Base-by-base conservation (phyloP, 2,329 filamentous ascomycete species). In the Biscogniauxia mediterranea region DNA sequence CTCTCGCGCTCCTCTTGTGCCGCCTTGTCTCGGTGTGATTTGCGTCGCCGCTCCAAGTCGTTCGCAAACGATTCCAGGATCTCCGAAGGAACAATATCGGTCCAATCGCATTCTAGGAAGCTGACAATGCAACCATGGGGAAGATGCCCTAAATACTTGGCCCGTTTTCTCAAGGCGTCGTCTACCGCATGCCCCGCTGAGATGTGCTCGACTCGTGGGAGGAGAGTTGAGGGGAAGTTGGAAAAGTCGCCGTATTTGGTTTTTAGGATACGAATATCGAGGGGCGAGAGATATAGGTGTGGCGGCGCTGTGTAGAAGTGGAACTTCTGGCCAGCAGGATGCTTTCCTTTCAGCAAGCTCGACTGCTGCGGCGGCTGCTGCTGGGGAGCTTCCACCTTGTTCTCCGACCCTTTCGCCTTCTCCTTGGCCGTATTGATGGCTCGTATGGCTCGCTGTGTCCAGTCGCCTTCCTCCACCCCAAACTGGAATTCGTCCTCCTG, bases 61-160 rank as follows among this genome's bases (percentile, higher is more conserved):
- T 81, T 77, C n/a, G 83, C 80, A 75, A 97, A 97, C 1, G 83
- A 83, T 49, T 87, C 87, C n/a, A 97, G 80, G 3, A 91, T 84
- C 56, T 91, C 89, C 0, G 87, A 82, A 2, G 87, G 83, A 5
- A 97, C 91, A 46, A 95, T 91, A 67, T 96, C 93, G 2, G 91
- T 93, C 93, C 93, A 97, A 74, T 97, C 93, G 71, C 93, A 97
- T 76, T 97, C 93, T 1, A 97, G 76, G 70, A 97, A 97, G 66
- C 84, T 92, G 51, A 97, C 91, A 66, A 96, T 89, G 73, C 93
- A 97, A n/a, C 93, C 93, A 56, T 90, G 88, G 0, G 93, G 93
- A 5, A 97, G 82, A 75, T 97, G 93, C 0, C 87, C 86, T 2
- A 97, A 83, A 66, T 97, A 97, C 73, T 95, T 96, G 59, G 91